A percentile compares a stretch with the other conserved stretches of the same genome.
Evolutionary conservation across 768 basidiomycete genomes (phyloP).

Genomic region (Pisolithus sp.): DNA sequence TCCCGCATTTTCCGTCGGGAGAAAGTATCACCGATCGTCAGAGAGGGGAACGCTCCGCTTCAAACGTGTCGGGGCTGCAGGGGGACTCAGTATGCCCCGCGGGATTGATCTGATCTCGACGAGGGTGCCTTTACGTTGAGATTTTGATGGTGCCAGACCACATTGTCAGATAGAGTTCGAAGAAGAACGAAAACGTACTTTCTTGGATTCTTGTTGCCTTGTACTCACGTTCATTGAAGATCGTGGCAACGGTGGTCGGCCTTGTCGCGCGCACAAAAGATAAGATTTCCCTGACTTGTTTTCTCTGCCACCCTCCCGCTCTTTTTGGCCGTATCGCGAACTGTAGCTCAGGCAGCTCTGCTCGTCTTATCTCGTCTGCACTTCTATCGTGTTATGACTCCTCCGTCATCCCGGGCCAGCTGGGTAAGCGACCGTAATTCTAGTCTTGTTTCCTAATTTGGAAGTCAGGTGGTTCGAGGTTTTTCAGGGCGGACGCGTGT

Average conservation of each 20-base stretch:
- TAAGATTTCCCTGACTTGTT: background rate
- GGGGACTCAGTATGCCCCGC: too few species aligned
- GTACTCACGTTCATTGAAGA: constrained; percentile 2
- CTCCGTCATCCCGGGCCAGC: constrained; percentile 1
- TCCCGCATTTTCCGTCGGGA: too few species aligned
- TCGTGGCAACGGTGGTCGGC: constrained; percentile 1
- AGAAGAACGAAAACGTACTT: constrained; percentile 11
- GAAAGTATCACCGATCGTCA: too few species aligned
- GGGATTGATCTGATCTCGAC: too few species aligned
- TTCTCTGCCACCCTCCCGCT: background rate
- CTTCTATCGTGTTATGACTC: background rate
- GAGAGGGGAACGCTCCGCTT: too few species aligned
- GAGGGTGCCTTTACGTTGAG: too few species aligned
- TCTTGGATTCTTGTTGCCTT: constrained; percentile 6
- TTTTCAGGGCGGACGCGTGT: constrained; percentile 29
- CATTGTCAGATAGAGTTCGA: constrained; percentile 1
- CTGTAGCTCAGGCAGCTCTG: constrained; percentile 11
- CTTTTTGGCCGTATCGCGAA: background rate
- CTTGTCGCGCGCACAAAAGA: background rate
- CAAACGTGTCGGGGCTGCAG: too few species aligned
- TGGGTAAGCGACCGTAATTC: constrained; percentile 22
- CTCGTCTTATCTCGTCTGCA: constrained; percentile 1
- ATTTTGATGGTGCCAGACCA: too few species aligned
- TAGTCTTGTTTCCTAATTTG: constrained; percentile 23
- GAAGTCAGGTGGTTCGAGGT: constrained; percentile 23